Evolutionary conservation across 139 green algal genomes (phyloP).

Genomic region (Picochlorum sp.): DNA sequence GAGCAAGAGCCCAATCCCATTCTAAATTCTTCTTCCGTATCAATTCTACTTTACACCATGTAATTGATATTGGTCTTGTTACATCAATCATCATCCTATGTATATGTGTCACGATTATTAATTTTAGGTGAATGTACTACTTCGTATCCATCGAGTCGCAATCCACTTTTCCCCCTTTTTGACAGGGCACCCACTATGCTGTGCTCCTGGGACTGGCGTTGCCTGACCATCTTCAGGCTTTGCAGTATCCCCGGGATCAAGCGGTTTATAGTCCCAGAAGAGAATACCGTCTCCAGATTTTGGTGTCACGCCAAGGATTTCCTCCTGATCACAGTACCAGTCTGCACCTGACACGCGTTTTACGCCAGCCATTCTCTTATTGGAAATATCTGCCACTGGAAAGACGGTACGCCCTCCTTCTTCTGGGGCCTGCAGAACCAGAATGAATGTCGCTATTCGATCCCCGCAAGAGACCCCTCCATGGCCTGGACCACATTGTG

Average conservation of each 20-base stretch:
- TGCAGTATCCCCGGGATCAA: neutral
- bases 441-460: constrained; percentile 31
- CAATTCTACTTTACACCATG: too few relatives aligned
- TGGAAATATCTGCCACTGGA: constrained; percentile 7
- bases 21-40: constrained; percentile 17
- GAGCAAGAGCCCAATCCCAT: constrained; percentile 16
- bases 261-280: constrained; percentile 33
- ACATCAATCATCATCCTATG: neutral
- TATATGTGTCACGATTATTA: neutral
- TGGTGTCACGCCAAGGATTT: constrained; percentile 10
- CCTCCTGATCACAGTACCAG: constrained; percentile 26
- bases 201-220: constrained; percentile 18
- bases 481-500: constrained; percentile 18
- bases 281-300: constrained; percentile 15
- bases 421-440: constrained; percentile 9
- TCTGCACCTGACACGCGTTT: neutral
- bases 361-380: neutral
- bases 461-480: constrained; percentile 32
- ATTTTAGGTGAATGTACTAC: constrained; percentile 10
- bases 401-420: constrained; percentile 29
- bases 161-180: constrained; percentile 47
- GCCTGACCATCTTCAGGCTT: constrained; percentile 12
- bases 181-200: constrained; percentile 40
- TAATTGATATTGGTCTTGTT: too few relatives aligned
- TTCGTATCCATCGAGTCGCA: constrained; percentile 38